phyloP scores from a whole-genome alignment of 441 rosid species.

The Adansonia grandidieri region DNA sequence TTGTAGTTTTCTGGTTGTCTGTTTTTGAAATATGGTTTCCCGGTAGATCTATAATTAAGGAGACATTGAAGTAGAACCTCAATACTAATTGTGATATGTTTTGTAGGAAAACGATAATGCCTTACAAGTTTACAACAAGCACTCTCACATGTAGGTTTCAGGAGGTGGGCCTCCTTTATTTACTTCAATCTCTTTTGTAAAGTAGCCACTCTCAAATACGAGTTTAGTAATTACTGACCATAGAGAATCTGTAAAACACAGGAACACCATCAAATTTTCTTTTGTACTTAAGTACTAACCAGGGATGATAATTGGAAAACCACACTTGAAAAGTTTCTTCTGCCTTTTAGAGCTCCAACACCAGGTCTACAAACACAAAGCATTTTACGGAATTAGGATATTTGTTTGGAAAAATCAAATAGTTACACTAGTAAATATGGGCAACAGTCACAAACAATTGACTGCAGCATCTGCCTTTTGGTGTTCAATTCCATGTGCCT shows the following conservation, averaged over 20 bases:
- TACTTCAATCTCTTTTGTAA: constrained; percentile 27
- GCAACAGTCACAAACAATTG: background rate
- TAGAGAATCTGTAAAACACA: constrained; percentile 29
- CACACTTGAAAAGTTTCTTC: constrained; percentile 28
- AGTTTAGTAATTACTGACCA: constrained; percentile 22
- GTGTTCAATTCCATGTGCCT: background rate
- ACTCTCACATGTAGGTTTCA: constrained; percentile 30
- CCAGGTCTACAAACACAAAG: constrained; percentile 55
- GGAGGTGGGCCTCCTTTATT: constrained; percentile 37
- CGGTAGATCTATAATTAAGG: background rate
- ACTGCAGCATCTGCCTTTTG: constrained; percentile 8
- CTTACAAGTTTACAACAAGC: constrained; percentile 29
- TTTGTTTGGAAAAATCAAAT: background rate
- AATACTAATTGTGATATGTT: constrained; percentile 19
- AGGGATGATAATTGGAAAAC: background rate
- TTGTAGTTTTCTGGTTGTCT: constrained; percentile 24
- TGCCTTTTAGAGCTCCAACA: constrained; percentile 67
- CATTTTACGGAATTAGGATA: background rate
- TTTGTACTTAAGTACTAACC: background rate
- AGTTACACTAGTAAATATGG: background rate
- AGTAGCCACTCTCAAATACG: constrained; percentile 34
- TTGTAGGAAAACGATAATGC: constrained; percentile 11
- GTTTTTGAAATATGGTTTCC: constrained; percentile 22
- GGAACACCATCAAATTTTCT: background rate
- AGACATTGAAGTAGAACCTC: constrained; percentile 12